These are phyloP conservation scores for Xylariaceae sp. DNA, from an alignment of 2,329 filamentous ascomycete species.

Conservation along the genomic window DNA sequence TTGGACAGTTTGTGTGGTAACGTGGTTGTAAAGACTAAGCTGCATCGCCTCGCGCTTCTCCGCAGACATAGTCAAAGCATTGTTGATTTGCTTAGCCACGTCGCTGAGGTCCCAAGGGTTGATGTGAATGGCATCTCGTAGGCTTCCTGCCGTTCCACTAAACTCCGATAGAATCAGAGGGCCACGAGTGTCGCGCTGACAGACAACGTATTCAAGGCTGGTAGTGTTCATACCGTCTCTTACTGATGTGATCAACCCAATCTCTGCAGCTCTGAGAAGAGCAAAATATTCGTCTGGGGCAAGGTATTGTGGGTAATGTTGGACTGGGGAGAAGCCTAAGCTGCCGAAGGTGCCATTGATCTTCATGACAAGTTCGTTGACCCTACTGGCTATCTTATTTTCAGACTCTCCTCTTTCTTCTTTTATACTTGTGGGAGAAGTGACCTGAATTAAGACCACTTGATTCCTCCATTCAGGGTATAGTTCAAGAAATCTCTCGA, in stretches of 20 bases:
- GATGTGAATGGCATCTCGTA: constrained; percentile 87
- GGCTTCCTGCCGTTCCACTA: constrained; percentile 84
- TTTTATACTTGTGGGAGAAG: constrained; percentile 78
- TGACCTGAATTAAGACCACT: constrained; percentile 93
- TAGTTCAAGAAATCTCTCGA: constrained; percentile 84
- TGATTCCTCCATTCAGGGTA: constrained; percentile 91
- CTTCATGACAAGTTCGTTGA: constrained; percentile 84
- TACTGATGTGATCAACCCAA: constrained; percentile 92
- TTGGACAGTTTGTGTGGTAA: constrained; percentile 82
- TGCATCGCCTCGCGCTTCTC: constrained; percentile 69
- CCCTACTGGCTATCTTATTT: constrained; percentile 80
- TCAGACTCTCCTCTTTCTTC: constrained; percentile 74
- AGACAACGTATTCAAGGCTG: constrained; percentile 89
- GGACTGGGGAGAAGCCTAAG: constrained; percentile 83
- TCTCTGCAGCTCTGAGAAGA: constrained; percentile 83
- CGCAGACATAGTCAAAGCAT: constrained; percentile 72
- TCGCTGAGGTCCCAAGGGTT: constrained; percentile 91
- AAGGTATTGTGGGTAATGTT: constrained; percentile 93
- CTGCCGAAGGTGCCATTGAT: constrained; percentile 92
- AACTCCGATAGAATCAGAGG: constrained; percentile 95
- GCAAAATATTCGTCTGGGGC: constrained; percentile 91
- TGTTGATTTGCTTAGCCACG: constrained; percentile 79
- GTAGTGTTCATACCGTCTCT: constrained; percentile 98
- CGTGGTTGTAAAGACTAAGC: constrained; percentile 73
- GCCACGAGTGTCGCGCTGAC: constrained; percentile 81